phyloP scores from a whole-genome alignment of 208 protist genomes.

The Trypanosoma boissoni region DNA sequence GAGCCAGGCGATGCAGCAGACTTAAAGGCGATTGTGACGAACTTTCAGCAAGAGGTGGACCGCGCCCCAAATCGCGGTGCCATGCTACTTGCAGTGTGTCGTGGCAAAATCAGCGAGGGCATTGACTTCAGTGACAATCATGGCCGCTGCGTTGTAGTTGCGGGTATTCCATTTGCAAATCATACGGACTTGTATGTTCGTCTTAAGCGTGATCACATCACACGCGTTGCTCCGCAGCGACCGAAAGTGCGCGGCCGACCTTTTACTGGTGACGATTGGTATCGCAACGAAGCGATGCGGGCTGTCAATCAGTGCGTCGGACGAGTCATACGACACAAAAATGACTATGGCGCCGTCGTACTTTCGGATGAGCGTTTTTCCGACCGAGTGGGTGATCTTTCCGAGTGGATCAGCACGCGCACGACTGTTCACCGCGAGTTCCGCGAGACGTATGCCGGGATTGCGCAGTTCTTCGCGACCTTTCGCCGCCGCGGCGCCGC shows the following conservation, averaged over 20 bases:
- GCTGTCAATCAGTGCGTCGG: slow-evolving; percentile 98
- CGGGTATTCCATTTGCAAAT: slow-evolving; percentile 93
- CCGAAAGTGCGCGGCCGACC: slow-evolving; percentile 63
- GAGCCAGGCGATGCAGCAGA: slow-evolving; percentile 64
- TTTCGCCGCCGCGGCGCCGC: slow-evolving; percentile 12
- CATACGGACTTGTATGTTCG: slow-evolving; percentile 87
- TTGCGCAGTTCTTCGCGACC: slow-evolving; percentile 64
- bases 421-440: slow-evolving; percentile 55
- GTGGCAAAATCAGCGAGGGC: slow-evolving; percentile 97
- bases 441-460: slow-evolving; percentile 50
- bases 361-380: slow-evolving; percentile 95
- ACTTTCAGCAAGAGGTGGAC: slow-evolving; percentile 77
- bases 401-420: slow-evolving; percentile 60
- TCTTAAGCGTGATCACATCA: slow-evolving; percentile 80
- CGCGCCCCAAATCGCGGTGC: slow-evolving; percentile 59
- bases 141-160: slow-evolving; percentile 94
- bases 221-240: slow-evolving; percentile 46
- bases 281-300: slow-evolving; percentile 92
- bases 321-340: slow-evolving; percentile 95
- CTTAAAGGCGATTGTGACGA: slow-evolving; percentile 45
- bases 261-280: slow-evolving; percentile 94
- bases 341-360: slow-evolving; percentile 96
- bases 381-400: slow-evolving; percentile 31
- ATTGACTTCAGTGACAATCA: slow-evolving; percentile 96
- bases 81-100: slow-evolving; percentile 94